Conservation (phyloP, 805 yeast genomes). For the Candida quercuum region DNA sequence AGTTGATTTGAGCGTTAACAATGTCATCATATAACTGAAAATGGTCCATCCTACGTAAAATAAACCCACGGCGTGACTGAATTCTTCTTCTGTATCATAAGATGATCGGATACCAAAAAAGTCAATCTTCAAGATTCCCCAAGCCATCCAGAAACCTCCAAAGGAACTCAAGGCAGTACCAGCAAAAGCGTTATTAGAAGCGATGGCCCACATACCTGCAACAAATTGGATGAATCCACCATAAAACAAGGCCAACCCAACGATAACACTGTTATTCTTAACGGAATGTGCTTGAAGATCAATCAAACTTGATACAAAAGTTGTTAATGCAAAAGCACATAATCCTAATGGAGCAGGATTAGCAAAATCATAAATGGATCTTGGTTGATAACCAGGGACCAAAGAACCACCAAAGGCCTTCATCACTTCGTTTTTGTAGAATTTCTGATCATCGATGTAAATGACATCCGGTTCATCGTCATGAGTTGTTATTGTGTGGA, state of each 20-base stretch:
- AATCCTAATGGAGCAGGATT: slow-evolving; percentile 65
- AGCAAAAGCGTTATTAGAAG: slow-evolving; percentile 61
- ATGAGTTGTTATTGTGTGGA: slow-evolving; percentile 19
- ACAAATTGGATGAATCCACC: slow-evolving; percentile 57
- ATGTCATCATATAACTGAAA: slow-evolving; percentile 41
- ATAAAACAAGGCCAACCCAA: slow-evolving; percentile 56
- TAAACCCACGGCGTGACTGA: slow-evolving; percentile 45
- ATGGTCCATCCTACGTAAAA: slow-evolving; percentile 50
- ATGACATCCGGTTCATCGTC: slow-evolving; percentile 20
- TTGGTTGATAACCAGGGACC: slow-evolving; percentile 49
- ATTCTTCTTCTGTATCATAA: slow-evolving; percentile 32
- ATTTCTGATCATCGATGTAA: slow-evolving; percentile 22
- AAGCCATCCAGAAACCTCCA: slow-evolving; percentile 64
- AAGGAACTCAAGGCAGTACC: slow-evolving; percentile 34
- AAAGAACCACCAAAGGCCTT: slow-evolving; percentile 70
- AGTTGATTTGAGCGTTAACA: slow-evolving; percentile 43
- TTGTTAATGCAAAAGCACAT: slow-evolving; percentile 56
- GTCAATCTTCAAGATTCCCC: slow-evolving; percentile 50
- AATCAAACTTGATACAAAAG: slow-evolving; percentile 51
- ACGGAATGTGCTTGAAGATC: slow-evolving; percentile 57
- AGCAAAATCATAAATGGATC: slow-evolving; percentile 47
- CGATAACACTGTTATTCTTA: slow-evolving; percentile 46
- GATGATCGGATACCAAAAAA: slow-evolving; percentile 47
- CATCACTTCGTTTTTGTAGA: slow-evolving; percentile 41
- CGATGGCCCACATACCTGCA: slow-evolving; percentile 67